Conservation (phyloP, 2,329 filamentous ascomycete genomes). For the Aspergillus sp. region DNA sequence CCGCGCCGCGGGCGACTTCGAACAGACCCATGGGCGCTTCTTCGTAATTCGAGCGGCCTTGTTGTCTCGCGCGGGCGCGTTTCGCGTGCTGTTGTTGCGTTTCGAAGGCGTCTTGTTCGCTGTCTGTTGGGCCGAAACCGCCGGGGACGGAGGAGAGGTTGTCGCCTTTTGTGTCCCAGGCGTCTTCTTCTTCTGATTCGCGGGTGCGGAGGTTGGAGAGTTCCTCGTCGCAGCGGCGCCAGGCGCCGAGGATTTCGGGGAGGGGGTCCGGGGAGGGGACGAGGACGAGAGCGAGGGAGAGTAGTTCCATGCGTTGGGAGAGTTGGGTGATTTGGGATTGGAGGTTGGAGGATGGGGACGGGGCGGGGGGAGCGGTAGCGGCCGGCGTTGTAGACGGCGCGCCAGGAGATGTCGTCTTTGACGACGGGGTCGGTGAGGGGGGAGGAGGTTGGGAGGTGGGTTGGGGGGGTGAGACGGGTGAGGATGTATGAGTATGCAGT, state of each 20-base stretch:
- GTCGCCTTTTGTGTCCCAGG: constrained; percentile 55
- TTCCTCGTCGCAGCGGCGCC: constrained; percentile 61
- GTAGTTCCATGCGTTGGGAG: constrained; percentile 61
- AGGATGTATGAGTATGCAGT: constrained; percentile 65
- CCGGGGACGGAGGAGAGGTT: constrained; percentile 33
- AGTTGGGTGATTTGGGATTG: constrained; percentile 49
- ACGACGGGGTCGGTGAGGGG: constrained; percentile 20
- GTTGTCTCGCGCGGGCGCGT: constrained; percentile 22
- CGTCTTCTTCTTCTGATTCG: constrained; percentile 53
- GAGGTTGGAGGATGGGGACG: constrained; percentile 25
- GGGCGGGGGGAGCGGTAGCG: constrained; percentile 42
- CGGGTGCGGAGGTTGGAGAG: constrained; percentile 49
- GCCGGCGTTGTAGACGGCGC: constrained; percentile 59
- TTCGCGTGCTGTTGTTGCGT: constrained; percentile 36
- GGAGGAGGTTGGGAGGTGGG: constrained; percentile 26
- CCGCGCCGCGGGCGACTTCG: constrained; percentile 48
- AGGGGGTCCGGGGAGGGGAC: constrained; percentile 52
- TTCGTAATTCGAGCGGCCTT: constrained; percentile 25
- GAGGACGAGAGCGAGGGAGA: constrained; percentile 58
- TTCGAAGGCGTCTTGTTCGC: constrained; percentile 42
- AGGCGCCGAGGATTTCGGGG: constrained; percentile 57
- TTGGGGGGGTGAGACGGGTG: constrained; percentile 47
- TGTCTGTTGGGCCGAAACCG: constrained; percentile 40
- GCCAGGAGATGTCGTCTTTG: constrained; percentile 59
- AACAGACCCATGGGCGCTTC: constrained; percentile 50